Conservation (phyloP, 2,329 filamentous ascomycete genomes). For the Didymellaceae sp. region DNA sequence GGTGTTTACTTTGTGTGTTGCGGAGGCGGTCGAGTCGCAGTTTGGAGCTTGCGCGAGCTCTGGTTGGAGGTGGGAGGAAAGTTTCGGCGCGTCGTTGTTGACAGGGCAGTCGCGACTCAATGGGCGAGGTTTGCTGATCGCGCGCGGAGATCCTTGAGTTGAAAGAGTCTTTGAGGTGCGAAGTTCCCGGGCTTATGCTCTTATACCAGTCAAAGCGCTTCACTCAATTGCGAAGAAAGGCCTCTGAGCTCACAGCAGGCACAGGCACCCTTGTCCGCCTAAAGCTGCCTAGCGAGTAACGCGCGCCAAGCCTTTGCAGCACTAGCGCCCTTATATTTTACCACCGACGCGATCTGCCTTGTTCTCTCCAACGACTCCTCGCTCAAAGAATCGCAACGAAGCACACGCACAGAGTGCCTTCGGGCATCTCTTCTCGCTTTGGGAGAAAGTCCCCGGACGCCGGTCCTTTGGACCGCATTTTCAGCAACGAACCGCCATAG, state of each 20-base stretch:
- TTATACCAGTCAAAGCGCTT: too few relatives aligned
- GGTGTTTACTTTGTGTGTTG: constrained; percentile 5
- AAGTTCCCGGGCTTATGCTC: too few relatives aligned
- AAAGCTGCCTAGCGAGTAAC: constrained; percentile 25
- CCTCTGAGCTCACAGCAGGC: constrained; percentile 32
- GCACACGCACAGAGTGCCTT: constrained; percentile 80
- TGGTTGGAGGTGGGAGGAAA: constrained; percentile 3
- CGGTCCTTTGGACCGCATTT: constrained; percentile 60
- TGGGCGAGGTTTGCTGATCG: too few relatives aligned
- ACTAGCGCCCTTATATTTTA: constrained; percentile 34
- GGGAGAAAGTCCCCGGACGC: constrained; percentile 99
- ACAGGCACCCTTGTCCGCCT: constrained; percentile 39
- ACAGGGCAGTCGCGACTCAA: neutral
- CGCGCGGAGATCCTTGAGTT: too few relatives aligned
- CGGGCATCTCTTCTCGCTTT: constrained; percentile 69
- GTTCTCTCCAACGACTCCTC: constrained; percentile 73
- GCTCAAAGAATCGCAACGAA: constrained; percentile 99
- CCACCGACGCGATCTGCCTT: neutral
- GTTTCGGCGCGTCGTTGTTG: constrained; percentile 13
- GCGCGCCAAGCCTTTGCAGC: constrained; percentile 22
- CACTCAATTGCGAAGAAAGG: constrained; percentile 28
- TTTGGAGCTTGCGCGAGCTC: constrained; percentile 34
- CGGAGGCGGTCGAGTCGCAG: constrained; percentile 12
- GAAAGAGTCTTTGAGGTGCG: constrained; percentile 22
- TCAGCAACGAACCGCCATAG: constrained; percentile 99